A percentile compares a stretch with the other conserved stretches of the same genome.
phyloP scores from a whole-genome alignment of 805 yeast species.

The Cyberlindnera xishuangbannaensis region DNA sequence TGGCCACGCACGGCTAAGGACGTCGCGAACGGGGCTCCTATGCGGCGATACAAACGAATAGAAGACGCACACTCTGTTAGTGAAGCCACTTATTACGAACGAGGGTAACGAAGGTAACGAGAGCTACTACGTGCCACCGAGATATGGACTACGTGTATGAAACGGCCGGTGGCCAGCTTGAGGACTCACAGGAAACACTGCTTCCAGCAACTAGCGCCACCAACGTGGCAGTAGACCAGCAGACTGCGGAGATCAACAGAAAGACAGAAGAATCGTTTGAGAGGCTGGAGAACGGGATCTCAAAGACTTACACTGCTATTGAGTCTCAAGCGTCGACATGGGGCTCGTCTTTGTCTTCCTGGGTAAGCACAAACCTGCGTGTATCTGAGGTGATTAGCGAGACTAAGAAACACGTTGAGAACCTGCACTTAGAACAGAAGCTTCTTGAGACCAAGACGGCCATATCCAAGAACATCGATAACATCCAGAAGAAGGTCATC shows the following conservation, averaged over 20 bases:
- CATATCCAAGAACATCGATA: slow-evolving; percentile 10
- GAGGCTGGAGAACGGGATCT: slow-evolving; percentile 49
- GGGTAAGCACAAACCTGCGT: slow-evolving; percentile 29
- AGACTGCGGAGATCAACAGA: slow-evolving; percentile 26
- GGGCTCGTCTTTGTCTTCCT: slow-evolving; percentile 29
- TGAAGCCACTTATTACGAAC: too few species aligned
- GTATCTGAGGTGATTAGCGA: slow-evolving; percentile 29
- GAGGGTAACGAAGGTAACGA: too few species aligned
- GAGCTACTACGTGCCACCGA: too few species aligned
- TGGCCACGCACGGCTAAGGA: too few species aligned
- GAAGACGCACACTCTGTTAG: too few species aligned
- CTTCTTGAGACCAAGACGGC: slow-evolving; percentile 10
- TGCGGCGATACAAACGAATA: too few species aligned
- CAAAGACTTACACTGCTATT: slow-evolving; percentile 40
- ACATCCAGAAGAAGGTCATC: slow-evolving; percentile 10
- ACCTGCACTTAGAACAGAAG: slow-evolving; percentile 17
- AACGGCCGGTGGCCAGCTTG: slow-evolving; percentile 12
- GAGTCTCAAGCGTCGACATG: slow-evolving; percentile 36
- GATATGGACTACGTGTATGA: slow-evolving; percentile 26
- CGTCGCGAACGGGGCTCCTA: too few species aligned
- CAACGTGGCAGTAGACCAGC: slow-evolving; percentile 6
- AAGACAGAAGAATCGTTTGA: slow-evolving; percentile 50
- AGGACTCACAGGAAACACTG: slow-evolving; percentile 19
- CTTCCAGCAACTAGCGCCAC: slow-evolving; percentile 8
- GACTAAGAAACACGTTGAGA: slow-evolving; percentile 20